Base-by-base conservation (phyloP, 352 stramenopile genomes). In the Phytophthora tubulina region DNA sequence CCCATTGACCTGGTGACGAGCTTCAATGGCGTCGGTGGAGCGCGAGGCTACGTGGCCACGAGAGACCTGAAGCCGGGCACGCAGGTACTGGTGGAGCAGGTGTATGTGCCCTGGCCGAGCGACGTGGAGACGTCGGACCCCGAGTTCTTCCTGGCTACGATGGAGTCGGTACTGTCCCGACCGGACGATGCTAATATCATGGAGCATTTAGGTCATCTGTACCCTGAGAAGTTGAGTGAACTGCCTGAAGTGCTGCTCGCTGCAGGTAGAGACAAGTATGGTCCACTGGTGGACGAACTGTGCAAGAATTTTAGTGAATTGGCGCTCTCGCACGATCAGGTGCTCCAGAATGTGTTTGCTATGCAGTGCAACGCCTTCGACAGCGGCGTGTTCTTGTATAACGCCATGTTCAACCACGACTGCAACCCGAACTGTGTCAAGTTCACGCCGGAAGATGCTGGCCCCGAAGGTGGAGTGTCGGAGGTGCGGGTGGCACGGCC, bases 401-500 rank as follows among this genome's bases (percentile, higher is more conserved):
- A 96, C 60, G 92, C 92, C 21, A 98, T 99, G 80, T 96, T 99
- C 70, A 99, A 99, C 81, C 96, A 99, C 75, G 84, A 93, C 42
- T 97, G 92, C 75, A 92, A 98, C 76, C 94, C 96, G 35, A 99
- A 99, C 63, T 98, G 96, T 71, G 88, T 98, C 73, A 99, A 99
- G 77, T 98, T 98, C 69, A 90, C 77, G 35, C 86, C 85, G 8
- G 79, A 93, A 45, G 57, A 69, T 48, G 50, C 62, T 4, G 73
- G 64, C 4, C 65, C 80, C 4, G 60, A 78, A 67, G 69, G 76
- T 13, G 80, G 81, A 21, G 87, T 97, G 64, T 98, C 96, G 4
- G 94, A 99, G 79, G 94, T 98, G 33, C 91, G 94, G 49, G 96
- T 97, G 9, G 96, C 93, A 13, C 73, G 84, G 70, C 71, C 73